These are phyloP conservation scores for Picochlorum costavermella DNA, from an alignment of 139 green algal species.

Conservation along the genomic window DNA sequence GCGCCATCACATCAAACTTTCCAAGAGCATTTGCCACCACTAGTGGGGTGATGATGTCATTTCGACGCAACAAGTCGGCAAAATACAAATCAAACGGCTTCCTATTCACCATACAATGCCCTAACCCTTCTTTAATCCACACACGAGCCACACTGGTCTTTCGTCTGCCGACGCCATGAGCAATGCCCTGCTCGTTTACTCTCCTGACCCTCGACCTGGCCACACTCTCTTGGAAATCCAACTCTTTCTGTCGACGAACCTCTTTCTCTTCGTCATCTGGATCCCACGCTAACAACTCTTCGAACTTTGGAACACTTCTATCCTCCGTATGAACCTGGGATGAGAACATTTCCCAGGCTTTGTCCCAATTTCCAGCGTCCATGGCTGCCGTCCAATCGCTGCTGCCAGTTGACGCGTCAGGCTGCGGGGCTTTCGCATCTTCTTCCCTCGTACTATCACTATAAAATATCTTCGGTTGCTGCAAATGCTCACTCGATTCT, in stretches of 20 bases:
- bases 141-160: conserved; percentile 57
- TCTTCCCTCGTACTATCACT: no score
- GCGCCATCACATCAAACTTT: conserved; percentile 56
- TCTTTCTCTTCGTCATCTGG: conserved; percentile 14
- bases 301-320: conserved; percentile 13
- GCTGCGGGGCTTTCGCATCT: no score
- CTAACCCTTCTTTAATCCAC: conserved; percentile 38
- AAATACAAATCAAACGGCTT: conserved; percentile 66
- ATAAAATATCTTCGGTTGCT: no score
- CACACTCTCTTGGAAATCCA: conserved; percentile 12
- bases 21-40: conserved; percentile 53
- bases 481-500: no score
- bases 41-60: conserved; percentile 70
- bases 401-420: neutral
- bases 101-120: conserved; percentile 65
- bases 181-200: conserved; percentile 27
- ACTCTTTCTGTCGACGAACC: conserved; percentile 13
- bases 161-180: conserved; percentile 49
- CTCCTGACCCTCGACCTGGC: conserved; percentile 45
- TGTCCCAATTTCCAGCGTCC: conserved; percentile 27
- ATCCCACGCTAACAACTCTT: conserved; percentile 21
- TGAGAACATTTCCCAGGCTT: conserved; percentile 27
- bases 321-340: conserved; percentile 11
- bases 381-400: conserved; percentile 22
- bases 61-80: conserved; percentile 36